Evolutionary conservation across 768 basidiomycete genomes (phyloP), one percentile per base, ranked within the genome.

Genomic region (Psilocybe azurescens): DNA sequence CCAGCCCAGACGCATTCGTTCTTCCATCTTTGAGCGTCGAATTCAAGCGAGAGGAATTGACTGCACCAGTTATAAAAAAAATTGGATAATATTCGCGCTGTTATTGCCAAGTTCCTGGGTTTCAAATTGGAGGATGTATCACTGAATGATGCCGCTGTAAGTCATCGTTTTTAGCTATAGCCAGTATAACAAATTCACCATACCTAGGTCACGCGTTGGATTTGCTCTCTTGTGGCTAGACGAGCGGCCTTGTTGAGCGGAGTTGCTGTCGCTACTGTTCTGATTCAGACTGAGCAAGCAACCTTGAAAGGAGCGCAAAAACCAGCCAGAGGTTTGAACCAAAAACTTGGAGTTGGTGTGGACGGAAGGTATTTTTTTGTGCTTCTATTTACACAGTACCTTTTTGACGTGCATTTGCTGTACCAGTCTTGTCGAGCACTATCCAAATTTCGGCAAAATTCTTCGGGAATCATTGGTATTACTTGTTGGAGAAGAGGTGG

Each of bases 241-340:
- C 85, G 97, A 10, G 96, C 95, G 0, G 93, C 93, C 41, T 76
- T 86, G 20, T 77, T 99, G 60, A 94, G 95, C 49, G 95, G 89
- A 3, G 89, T 91, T 58, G 95, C 95, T 2, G 84, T 99, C 18
- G 95, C 95, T 14, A 87, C 95, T 1, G 85, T 95, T 16, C 77
- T 98, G 16, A 77, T 91, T 39, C 95, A 98, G 75, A 97, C 94
- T 2, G 82, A 88, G 47, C 79, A 85, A 65, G 87, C 91, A 44
- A 81, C 78, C 59, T 75, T 89, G 47, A 75, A 81, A 28, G 79
- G 80, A 29, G 74, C 76, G 59, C 65, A 64, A 28, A 73, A 64
- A 49, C 70, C 72, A 16, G 49, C 66, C 49, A 68, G 77, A 48
- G 81, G 77, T 48, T 64, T 64, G 24, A 74, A 74, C 51, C 82